A percentile compares a stretch with the other conserved stretches of the same genome.
These are phyloP conservation scores for Podaxis sp. DNA, from an alignment of 768 basidiomycete genomes.

Conservation along the genomic window DNA sequence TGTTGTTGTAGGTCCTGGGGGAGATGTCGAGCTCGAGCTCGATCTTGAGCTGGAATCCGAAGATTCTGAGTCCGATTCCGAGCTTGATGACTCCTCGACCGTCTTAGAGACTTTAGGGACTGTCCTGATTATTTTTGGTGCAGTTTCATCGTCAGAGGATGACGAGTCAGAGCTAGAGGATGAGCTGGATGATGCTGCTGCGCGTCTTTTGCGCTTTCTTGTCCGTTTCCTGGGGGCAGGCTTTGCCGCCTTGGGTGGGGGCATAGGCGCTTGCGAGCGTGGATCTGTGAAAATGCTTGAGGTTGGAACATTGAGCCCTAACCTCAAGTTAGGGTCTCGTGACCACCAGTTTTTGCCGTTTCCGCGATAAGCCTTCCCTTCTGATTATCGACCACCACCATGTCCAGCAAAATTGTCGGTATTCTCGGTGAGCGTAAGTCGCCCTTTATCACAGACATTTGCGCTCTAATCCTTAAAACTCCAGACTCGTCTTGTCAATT, in stretches of 20 bases:
- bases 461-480: slow-evolving; percentile 10
- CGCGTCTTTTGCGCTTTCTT: slow-evolving; percentile 56
- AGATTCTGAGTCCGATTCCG: slow-evolving; percentile 28
- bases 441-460: not conserved
- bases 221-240: slow-evolving; percentile 43
- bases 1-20: slow-evolving; percentile 14
- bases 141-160: slow-evolving; percentile 21
- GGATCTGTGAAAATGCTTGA: not conserved
- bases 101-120: slow-evolving; percentile 16
- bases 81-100: slow-evolving; percentile 20
- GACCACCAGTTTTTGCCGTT: not conserved
- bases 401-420: slow-evolving; percentile 49
- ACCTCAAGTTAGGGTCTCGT: slow-evolving; percentile 6
- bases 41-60: slow-evolving; percentile 23
- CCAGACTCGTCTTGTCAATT: slow-evolving; percentile 15
- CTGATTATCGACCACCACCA: slow-evolving; percentile 19
- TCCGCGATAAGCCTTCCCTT: not conserved
- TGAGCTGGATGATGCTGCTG: slow-evolving; percentile 42
- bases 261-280: slow-evolving; percentile 2
- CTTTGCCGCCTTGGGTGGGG: slow-evolving; percentile 31
- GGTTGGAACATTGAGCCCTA: not conserved
- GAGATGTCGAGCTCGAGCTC: slow-evolving; percentile 15
- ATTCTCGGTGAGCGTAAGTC: slow-evolving; percentile 52
- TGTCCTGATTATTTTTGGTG: slow-evolving; percentile 12
- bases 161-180: slow-evolving; percentile 39